Percentiles rank a stretch among this genome's conserved stretches.
Conservation (phyloP, 306 rosid species). For the Cercis canadensis region DNA sequence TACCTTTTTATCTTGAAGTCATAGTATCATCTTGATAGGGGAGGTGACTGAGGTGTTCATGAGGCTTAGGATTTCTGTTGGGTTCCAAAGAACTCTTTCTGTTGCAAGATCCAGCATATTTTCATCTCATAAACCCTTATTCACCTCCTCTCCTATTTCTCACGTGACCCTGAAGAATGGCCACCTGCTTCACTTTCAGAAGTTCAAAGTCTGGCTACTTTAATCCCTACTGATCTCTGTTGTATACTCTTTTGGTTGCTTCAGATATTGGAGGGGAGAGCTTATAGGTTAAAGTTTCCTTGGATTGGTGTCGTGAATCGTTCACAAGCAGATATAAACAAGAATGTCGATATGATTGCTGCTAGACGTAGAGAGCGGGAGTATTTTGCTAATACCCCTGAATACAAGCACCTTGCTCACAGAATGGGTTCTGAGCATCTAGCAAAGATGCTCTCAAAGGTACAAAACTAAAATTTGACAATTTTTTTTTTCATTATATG, state of each 20-base stretch:
- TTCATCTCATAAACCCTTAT: slow-evolving; percentile 3
- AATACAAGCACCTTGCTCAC: slow-evolving; percentile 85
- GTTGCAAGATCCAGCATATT: not conserved
- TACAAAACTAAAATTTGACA: slow-evolving; percentile 29
- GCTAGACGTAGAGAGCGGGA: slow-evolving; percentile 93
- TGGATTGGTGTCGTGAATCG: slow-evolving; percentile 97
- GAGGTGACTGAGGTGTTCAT: slow-evolving; percentile 7
- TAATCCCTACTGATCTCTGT: slow-evolving; percentile 23
- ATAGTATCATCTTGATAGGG: slow-evolving; percentile 18
- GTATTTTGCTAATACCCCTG: slow-evolving; percentile 77
- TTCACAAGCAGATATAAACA: slow-evolving; percentile 89
- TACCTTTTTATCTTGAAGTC: not conserved
- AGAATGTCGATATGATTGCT: slow-evolving; percentile 97
- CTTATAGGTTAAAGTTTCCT: slow-evolving; percentile 82
- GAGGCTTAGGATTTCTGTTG: not conserved
- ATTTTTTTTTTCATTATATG: not conserved
- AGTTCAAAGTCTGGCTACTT: slow-evolving; percentile 2
- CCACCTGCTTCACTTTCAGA: slow-evolving; percentile 9
- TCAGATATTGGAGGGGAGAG: slow-evolving; percentile 84
- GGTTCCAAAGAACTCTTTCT: slow-evolving; percentile 10
- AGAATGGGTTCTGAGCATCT: slow-evolving; percentile 99
- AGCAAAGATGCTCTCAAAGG: slow-evolving; percentile 93
- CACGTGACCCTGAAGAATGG: slow-evolving; percentile 4
- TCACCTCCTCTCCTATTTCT: slow-evolving; percentile 1
- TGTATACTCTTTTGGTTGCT: slow-evolving; percentile 30